These are phyloP conservation scores for Copromyces sp. DNA, from an alignment of 495 filamentous ascomycete genomes.

Conservation along the genomic window DNA sequence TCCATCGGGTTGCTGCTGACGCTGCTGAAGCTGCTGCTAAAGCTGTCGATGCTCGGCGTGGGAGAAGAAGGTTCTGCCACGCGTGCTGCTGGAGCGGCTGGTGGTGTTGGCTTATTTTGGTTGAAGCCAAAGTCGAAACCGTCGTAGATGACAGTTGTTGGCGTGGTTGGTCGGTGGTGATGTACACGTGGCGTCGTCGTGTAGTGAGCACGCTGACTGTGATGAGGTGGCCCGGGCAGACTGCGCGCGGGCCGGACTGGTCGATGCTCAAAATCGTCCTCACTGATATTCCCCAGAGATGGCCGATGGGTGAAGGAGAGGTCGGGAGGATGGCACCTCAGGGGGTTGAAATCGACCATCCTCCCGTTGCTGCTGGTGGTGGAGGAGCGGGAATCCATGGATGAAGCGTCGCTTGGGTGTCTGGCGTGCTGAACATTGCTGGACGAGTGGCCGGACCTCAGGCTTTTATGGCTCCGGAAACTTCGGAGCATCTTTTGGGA, in stretches of 20 bases:
- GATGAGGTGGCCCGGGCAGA: not conserved
- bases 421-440: conserved; percentile 12
- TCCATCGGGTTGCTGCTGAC: not conserved
- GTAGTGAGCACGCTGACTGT: not conserved
- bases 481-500: conserved; percentile 18
- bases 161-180: not conserved
- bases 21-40: conserved; percentile 4
- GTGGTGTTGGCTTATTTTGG: not conserved
- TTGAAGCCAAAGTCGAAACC: conserved; percentile 29
- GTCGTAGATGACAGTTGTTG: conserved; percentile 22
- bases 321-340: conserved; percentile 23
- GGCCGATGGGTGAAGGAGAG: not conserved
- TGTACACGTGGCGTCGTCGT: conserved; percentile 2
- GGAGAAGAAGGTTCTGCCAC: conserved; percentile 1
- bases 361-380: conserved; percentile 17
- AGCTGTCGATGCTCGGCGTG: conserved; percentile 7
- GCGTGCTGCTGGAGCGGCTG: not conserved
- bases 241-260: conserved; percentile 13
- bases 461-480: conserved; percentile 23
- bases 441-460: conserved; percentile 4
- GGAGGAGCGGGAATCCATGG: conserved; percentile 15
- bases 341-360: conserved; percentile 25
- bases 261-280: conserved; percentile 11
- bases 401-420: conserved; percentile 19
- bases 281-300: not conserved